Evolutionary conservation across 345 rosid species (phyloP).

Genomic region (Eucalyptus microcorys): DNA sequence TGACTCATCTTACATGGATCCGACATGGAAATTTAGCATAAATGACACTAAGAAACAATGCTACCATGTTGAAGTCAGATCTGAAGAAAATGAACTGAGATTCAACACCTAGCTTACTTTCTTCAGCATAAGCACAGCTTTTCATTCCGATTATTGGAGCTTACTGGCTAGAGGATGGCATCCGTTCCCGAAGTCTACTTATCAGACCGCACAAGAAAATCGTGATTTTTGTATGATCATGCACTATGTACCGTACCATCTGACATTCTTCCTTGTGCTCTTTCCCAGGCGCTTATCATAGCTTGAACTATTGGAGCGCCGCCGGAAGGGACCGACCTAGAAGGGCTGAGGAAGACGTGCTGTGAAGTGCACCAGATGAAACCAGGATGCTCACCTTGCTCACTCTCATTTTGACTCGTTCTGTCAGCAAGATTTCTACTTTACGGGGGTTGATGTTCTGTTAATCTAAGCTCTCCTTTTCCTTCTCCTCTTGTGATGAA

Average conservation of each 20-base stretch:
- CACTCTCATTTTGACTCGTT: neutral
- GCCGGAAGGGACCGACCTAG: constrained; percentile 75
- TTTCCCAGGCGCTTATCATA: constrained; percentile 31
- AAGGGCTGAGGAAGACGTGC: constrained; percentile 79
- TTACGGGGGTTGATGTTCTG: neutral
- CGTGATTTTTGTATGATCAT: neutral
- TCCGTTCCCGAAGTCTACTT: neutral
- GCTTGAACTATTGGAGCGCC: constrained; percentile 72
- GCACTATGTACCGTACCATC: neutral
- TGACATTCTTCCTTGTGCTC: neutral
- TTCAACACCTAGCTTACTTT: neutral
- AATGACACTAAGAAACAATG: neutral
- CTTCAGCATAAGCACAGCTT: neutral
- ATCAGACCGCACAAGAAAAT: neutral
- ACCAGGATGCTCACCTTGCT: neutral
- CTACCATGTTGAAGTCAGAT: neutral
- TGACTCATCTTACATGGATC: neutral
- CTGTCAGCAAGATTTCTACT: neutral
- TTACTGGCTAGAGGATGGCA: neutral
- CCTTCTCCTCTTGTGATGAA: neutral
- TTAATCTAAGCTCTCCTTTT: neutral
- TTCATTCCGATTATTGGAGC: neutral
- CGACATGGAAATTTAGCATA: neutral
- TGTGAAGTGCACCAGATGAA: neutral
- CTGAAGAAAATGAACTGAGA: neutral